Evolutionary conservation across 1,284 basidiomycete species (phyloP).

Genomic region (Stereum hirsutum): DNA sequence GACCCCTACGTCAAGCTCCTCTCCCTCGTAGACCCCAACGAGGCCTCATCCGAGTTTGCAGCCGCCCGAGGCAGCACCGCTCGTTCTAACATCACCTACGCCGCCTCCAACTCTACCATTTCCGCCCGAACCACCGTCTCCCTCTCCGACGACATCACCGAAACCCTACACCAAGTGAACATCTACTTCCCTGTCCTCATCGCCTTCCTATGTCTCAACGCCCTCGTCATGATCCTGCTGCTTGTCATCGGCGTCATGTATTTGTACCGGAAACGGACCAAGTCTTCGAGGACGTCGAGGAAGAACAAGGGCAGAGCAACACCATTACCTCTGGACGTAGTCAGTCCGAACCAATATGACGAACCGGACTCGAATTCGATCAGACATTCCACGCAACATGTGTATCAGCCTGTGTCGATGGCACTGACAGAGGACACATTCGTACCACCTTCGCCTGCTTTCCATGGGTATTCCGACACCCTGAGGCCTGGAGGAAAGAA

Average conservation of each 20-base stretch:
- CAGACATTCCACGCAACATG: constrained; percentile 26
- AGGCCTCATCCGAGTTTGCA: constrained; percentile 65
- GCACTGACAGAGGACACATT: constrained; percentile 68
- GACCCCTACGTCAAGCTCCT: constrained; percentile 70
- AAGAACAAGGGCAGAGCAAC: constrained; percentile 39
- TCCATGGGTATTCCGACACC: constrained; percentile 33
- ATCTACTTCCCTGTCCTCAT: constrained; percentile 61
- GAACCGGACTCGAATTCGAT: constrained; percentile 5
- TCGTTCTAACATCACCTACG: constrained; percentile 58
- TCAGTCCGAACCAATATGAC: constrained; percentile 15
- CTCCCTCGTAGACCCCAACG: constrained; percentile 53
- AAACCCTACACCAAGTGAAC: constrained; percentile 49
- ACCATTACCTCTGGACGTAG: constrained; percentile 37
- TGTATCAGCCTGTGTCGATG: constrained; percentile 67
- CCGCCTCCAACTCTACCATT: constrained; percentile 37
- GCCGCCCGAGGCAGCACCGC: constrained; percentile 51
- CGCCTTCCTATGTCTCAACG: constrained; percentile 64
- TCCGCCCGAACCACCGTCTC: constrained; percentile 31
- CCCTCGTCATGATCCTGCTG: constrained; percentile 52
- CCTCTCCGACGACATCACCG: constrained; percentile 44
- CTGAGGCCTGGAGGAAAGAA: constrained; percentile 12
- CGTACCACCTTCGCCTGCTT: constrained; percentile 54
- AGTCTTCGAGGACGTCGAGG: constrained; percentile 24
- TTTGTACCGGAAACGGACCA: constrained; percentile 34
- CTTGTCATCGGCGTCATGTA: constrained; percentile 39